A percentile compares a stretch with the other conserved stretches of the same genome.
Conservation (phyloP, 2,329 filamentous ascomycete species). For the Monilinia fructicola region DNA sequence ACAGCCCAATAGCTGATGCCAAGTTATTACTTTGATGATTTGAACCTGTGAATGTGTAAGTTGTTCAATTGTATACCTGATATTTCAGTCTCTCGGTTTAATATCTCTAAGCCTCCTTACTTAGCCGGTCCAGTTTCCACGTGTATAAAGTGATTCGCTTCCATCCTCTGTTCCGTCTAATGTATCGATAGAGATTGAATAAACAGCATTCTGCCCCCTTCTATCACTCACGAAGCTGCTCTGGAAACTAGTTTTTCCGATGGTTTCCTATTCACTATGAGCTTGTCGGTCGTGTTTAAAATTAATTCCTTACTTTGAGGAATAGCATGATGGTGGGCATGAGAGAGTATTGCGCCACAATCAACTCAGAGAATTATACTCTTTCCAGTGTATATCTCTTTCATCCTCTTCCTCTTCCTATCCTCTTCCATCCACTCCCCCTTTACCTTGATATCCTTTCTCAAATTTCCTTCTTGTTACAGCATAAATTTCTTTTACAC, state of each 20-base stretch:
- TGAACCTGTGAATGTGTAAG: rapidly evolving
- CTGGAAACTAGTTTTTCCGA: rapidly evolving
- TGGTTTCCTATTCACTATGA: neutral
- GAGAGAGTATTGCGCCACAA: neutral
- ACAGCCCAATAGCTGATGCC: neutral
- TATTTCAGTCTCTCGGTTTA: no score
- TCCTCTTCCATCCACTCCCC: neutral
- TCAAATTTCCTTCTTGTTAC: neutral
- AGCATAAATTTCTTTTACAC: neutral
- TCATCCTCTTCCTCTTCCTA: neutral
- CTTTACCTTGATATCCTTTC: neutral
- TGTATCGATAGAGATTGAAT: neutral
- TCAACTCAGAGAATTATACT: no score
- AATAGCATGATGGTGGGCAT: neutral
- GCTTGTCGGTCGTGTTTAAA: neutral
- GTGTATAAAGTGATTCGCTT: neutral
- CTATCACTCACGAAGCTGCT: neutral
- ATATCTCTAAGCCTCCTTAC: rapidly evolving
- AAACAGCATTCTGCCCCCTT: no score
- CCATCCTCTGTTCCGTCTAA: neutral
- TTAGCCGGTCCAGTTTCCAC: neutral
- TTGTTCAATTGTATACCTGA: no score
- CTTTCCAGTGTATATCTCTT: neutral
- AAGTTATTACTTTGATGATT: neutral
- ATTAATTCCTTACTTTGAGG: neutral